A percentile compares a stretch with the other conserved stretches of the same genome.
Evolutionary conservation across 306 rosid species (phyloP).

Genomic region (Ochetophila trinervis): DNA sequence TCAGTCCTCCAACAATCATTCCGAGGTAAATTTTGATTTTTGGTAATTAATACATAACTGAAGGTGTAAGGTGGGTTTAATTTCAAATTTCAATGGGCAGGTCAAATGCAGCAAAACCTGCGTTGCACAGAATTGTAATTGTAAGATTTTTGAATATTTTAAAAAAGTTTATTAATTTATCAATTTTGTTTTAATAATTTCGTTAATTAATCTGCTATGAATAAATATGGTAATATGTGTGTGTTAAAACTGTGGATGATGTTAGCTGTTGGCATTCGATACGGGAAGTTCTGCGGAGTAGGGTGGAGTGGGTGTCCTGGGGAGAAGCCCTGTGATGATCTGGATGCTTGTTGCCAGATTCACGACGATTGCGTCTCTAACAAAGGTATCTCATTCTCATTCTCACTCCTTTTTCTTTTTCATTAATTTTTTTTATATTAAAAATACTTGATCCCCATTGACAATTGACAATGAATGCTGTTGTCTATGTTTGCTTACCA

Average conservation of each 20-base stretch:
- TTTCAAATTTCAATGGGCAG: slow-evolving; percentile 26
- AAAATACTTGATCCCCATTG: too few relatives aligned
- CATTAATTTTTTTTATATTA: background rate
- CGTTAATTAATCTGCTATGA: background rate
- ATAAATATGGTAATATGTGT: background rate
- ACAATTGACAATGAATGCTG: too few relatives aligned
- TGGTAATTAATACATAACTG: background rate
- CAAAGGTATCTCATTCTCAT: slow-evolving; percentile 45
- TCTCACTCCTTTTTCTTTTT: background rate
- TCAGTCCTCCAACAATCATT: slow-evolving; percentile 35
- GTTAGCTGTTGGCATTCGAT: slow-evolving; percentile 59
- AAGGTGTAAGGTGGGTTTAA: background rate
- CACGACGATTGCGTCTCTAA: slow-evolving; percentile 73
- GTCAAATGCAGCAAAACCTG: slow-evolving; percentile 61
- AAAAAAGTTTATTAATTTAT: too few relatives aligned
- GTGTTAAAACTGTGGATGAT: background rate
- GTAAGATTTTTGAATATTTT: slow-evolving; percentile 59
- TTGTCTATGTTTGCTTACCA: too few relatives aligned
- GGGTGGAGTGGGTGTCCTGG: slow-evolving; percentile 82
- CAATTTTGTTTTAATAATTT: background rate
- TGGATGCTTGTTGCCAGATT: slow-evolving; percentile 86
- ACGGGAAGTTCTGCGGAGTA: slow-evolving; percentile 87
- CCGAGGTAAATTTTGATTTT: slow-evolving; percentile 31
- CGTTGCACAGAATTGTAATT: slow-evolving; percentile 50
- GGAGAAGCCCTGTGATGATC: slow-evolving; percentile 81